A percentile compares a stretch with the other conserved stretches of the same genome.
These are phyloP conservation scores for Pterulicium gracile DNA, from an alignment of 1,284 basidiomycete species.

Conservation along the genomic window DNA sequence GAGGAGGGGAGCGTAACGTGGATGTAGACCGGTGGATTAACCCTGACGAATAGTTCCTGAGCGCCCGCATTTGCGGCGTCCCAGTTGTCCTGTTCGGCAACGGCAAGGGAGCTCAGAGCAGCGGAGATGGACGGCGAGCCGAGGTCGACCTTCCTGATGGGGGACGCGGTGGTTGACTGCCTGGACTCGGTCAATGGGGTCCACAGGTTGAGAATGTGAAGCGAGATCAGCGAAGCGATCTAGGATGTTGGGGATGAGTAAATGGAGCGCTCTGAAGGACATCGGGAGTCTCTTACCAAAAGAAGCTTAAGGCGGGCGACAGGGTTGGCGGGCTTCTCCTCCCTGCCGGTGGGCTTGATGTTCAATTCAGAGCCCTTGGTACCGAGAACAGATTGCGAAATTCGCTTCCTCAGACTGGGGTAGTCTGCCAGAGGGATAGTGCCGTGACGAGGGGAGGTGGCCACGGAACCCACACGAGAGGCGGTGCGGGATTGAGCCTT, in stretches of 20 bases:
- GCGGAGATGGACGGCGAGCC: conserved; percentile 47
- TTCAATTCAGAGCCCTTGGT: conserved; percentile 47
- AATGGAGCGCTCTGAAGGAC: conserved; percentile 5
- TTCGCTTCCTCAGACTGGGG: conserved; percentile 27
- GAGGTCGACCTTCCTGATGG: conserved; percentile 49
- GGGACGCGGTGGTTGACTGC: conserved; percentile 16
- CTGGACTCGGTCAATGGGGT: conserved; percentile 75
- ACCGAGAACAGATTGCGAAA: conserved; percentile 45
- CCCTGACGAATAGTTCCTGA: conserved; percentile 55
- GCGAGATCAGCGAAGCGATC: conserved; percentile 80
- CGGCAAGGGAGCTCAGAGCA: conserved; percentile 50
- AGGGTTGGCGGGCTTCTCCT: conserved; percentile 59
- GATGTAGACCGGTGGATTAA: conserved; percentile 58
- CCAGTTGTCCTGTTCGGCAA: conserved; percentile 14
- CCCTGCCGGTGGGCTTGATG: conserved; percentile 17
- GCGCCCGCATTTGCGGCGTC: conserved; percentile 23
- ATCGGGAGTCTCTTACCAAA: conserved; percentile 38
- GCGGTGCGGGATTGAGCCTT: conserved; percentile 25
- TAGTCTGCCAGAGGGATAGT: conserved; percentile 12
- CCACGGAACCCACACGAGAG: conserved; percentile 17
- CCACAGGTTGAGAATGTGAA: conserved; percentile 89
- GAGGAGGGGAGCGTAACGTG: conserved; percentile 30
- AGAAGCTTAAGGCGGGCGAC: conserved; percentile 86
- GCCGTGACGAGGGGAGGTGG: conserved; percentile 16
- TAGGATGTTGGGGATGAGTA: conserved; percentile 13